These are phyloP conservation scores for Venturiaceae sp. DNA, from an alignment of 2,329 filamentous ascomycete genomes.

Conservation along the genomic window DNA sequence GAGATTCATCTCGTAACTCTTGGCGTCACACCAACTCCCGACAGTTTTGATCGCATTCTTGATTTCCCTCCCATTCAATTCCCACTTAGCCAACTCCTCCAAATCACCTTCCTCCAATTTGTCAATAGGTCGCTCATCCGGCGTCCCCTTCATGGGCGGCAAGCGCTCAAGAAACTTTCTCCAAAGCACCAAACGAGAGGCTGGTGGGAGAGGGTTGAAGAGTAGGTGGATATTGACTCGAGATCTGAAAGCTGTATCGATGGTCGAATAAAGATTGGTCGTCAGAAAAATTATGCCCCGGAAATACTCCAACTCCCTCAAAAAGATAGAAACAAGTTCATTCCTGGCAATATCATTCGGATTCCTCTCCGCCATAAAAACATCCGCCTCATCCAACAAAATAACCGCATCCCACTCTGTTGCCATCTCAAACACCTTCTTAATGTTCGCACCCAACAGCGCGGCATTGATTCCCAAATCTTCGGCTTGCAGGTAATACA, in stretches of 20 bases:
- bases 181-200: constrained; percentile 34
- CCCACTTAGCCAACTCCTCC: constrained; percentile 29
- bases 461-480: constrained; percentile 13
- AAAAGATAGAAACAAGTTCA: constrained; percentile 16
- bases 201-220: constrained; percentile 30
- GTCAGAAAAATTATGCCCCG: constrained; percentile 34
- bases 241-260: constrained; percentile 28
- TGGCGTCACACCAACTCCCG: constrained; percentile 4
- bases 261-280: constrained; percentile 30
- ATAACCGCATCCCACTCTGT: constrained; percentile 29
- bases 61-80: constrained; percentile 37
- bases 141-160: constrained; percentile 10
- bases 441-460: constrained; percentile 12
- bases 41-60: constrained; percentile 39
- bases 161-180: constrained; percentile 35
- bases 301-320: constrained; percentile 33
- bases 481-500: constrained; percentile 13
- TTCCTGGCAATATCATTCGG: constrained; percentile 7
- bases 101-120: constrained; percentile 29
- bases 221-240: constrained; percentile 38
- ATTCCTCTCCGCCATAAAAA: constrained; percentile 16
- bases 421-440: constrained; percentile 19
- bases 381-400: constrained; percentile 24
- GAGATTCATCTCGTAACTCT: constrained; percentile 5
- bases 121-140: too few relatives aligned